Percentiles rank a stretch among this genome's conserved stretches.
These are phyloP conservation scores for Darksidea phi DNA, from an alignment of 495 filamentous ascomycete species.

Conservation along the genomic window DNA sequence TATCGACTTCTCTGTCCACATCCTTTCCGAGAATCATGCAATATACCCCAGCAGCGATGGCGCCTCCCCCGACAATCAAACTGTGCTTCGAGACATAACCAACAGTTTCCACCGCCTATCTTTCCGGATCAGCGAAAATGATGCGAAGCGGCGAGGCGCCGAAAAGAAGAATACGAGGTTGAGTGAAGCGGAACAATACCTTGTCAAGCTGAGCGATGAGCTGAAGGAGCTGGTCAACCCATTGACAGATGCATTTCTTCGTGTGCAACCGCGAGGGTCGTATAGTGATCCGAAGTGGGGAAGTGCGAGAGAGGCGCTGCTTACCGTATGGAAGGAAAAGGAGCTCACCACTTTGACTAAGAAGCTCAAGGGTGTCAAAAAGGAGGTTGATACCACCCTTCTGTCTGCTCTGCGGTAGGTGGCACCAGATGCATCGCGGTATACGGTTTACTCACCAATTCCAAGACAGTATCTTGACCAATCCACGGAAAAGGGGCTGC, in stretches of 20 bases:
- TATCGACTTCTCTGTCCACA: conserved; percentile 7
- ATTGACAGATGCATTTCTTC: conserved; percentile 9
- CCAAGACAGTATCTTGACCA: conserved; percentile 16
- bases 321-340: conserved; percentile 19
- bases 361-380: conserved; percentile 10
- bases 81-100: not conserved
- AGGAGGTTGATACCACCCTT: conserved; percentile 16
- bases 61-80: not conserved
- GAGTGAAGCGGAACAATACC: conserved; percentile 9
- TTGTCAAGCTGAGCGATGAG: conserved; percentile 18
- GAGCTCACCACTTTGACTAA: conserved; percentile 5
- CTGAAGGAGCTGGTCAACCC: not conserved
- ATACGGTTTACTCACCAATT: not conserved
- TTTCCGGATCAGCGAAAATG: conserved; percentile 1
- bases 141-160: not conserved
- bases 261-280: not conserved
- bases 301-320: conserved; percentile 4
- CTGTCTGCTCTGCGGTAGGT: conserved; percentile 11
- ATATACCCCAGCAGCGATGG: conserved; percentile 15
- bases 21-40: conserved; percentile 7
- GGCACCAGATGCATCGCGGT: not conserved
- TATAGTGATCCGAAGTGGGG: conserved; percentile 13
- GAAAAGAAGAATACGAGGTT: conserved; percentile 1
- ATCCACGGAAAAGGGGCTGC: conserved; percentile 14
- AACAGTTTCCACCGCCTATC: conserved; percentile 1